Conservation (phyloP, 176 grass and related monocot genomes). For the Areca catechu region DNA sequence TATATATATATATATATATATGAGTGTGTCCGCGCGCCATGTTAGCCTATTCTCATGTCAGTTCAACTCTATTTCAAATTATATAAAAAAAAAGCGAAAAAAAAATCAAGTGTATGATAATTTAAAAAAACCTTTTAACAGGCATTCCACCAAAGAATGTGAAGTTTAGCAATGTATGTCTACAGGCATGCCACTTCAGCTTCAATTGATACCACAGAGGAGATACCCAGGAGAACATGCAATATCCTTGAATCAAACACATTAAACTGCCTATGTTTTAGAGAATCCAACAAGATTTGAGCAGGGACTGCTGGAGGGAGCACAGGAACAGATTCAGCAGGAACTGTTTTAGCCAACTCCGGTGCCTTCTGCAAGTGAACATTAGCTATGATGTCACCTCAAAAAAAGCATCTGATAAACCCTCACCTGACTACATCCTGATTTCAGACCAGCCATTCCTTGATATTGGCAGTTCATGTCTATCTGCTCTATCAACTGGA, state of each 20-base stretch:
- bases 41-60: too few species aligned
- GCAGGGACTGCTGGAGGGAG: conserved; percentile 60
- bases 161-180: conserved; percentile 48
- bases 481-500: conserved; percentile 49
- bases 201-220: conserved; percentile 85
- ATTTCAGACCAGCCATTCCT: conserved; percentile 34
- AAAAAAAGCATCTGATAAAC: conserved; percentile 64
- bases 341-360: conserved; percentile 48
- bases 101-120: too few species aligned
- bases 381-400: conserved; percentile 62
- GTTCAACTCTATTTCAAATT: too few species aligned
- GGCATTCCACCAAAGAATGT: too few species aligned
- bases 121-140: too few species aligned
- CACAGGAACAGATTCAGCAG: conserved; percentile 33
- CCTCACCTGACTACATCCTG: conserved; percentile 35
- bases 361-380: conserved; percentile 64
- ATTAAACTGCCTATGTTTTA: conserved; percentile 49
- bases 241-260: conserved; percentile 72
- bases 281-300: conserved; percentile 55
- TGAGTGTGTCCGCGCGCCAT: too few species aligned
- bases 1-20: too few species aligned
- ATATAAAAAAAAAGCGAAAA: too few species aligned
- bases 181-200: conserved; percentile 55
- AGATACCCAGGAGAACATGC: conserved; percentile 51
- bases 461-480: conserved; percentile 40